These are phyloP conservation scores for Gliomastix tumulicola DNA, from an alignment of 2,329 filamentous ascomycete genomes.

Conservation along the genomic window DNA sequence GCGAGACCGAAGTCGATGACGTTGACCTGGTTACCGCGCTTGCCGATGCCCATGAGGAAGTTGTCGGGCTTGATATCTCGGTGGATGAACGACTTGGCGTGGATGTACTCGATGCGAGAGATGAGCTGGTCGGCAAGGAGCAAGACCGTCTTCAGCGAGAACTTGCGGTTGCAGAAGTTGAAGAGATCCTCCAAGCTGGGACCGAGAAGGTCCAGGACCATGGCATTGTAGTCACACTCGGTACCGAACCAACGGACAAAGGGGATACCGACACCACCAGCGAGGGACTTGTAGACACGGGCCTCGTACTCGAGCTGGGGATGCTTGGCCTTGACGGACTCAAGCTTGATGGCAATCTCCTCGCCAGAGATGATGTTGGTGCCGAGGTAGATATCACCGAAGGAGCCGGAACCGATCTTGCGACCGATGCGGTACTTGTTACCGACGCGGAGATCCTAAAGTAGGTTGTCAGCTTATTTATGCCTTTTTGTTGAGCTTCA, in stretches of 20 bases:
- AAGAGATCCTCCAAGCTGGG: conserved; percentile 96
- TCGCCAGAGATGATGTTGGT: conserved; percentile 99
- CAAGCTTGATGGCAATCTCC: conserved; percentile 99
- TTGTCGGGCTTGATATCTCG: conserved; percentile 99
- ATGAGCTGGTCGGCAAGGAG: conserved; percentile 97
- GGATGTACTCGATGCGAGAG: conserved; percentile 98
- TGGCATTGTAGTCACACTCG: conserved; percentile 99
- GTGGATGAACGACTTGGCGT: conserved; percentile 99
- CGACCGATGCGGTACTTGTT: conserved; percentile 99
- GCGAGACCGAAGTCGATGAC: conserved; percentile 98
- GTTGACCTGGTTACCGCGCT: conserved; percentile 98
- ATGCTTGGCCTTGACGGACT: conserved; percentile 99
- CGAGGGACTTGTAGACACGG: conserved; percentile 83
- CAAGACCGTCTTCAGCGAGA: conserved; percentile 96
- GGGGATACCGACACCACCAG: conserved; percentile 93
- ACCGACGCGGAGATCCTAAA: conserved; percentile 92
- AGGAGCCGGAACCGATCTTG: conserved; percentile 96
- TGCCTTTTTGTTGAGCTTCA: no score
- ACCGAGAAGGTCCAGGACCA: conserved; percentile 95
- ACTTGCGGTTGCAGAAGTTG: conserved; percentile 99
- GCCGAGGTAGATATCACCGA: conserved; percentile 97
- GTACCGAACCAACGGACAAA: conserved; percentile 99
- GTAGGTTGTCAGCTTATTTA: conserved; percentile 2
- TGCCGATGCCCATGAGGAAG: conserved; percentile 98
- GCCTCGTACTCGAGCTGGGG: conserved; percentile 98